Base-by-base conservation (phyloP, 768 basidiomycete genomes). In the Xerocomellus dryophilus region DNA sequence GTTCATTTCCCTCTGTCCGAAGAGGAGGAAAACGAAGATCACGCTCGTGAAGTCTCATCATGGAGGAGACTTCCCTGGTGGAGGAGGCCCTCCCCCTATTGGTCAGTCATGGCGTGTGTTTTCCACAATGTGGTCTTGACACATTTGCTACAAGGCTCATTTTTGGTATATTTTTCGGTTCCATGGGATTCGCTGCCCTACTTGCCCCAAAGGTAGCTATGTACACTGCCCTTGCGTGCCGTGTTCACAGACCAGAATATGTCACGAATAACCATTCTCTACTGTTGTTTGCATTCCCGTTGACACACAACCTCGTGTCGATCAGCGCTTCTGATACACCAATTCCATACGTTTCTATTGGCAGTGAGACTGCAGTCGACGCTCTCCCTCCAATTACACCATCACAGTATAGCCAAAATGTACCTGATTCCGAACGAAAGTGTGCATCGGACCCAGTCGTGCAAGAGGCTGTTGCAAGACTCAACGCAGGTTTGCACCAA, bases 391-490 rank as follows among this genome's bases (percentile, higher is more conserved):
- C 11, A 38, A 20, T 25, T 10, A 38, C 43, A 35, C 46, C 12
- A 4, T 41, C 27, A 7, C 23, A 36, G 21, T 46, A 59, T 43
- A 34, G 18, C 15, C 32, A 23, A 45, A 25, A 35, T 15, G 46
- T 8, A 10, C 40, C 18, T 43, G 58, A 58, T 41, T 42, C 32
- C 10, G 29, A 66, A 20, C 59, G 65, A 43, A 63, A 68, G 5
- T 93, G 90, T 62, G 77, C 80, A 9, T 71, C 80, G 2, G 89
- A 93, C 61, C 88, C 90, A 2, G 78, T 79, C 9, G 86, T 92
- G 1, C 81, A 83, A 67, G 86, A 85, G n/a, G 80, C 77, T 8
- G 86, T 85, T 10, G 86, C 89, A 15, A 81, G 77, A 61, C 71
- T 91, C 21, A 76, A 76, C 40, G 78, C 86, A 60, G 77, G 87